Evolutionary conservation across 2,329 filamentous ascomycete species (phyloP), one percentile per base, ranked within the genome.

Genomic region (Aspergillus arachidicola): DNA sequence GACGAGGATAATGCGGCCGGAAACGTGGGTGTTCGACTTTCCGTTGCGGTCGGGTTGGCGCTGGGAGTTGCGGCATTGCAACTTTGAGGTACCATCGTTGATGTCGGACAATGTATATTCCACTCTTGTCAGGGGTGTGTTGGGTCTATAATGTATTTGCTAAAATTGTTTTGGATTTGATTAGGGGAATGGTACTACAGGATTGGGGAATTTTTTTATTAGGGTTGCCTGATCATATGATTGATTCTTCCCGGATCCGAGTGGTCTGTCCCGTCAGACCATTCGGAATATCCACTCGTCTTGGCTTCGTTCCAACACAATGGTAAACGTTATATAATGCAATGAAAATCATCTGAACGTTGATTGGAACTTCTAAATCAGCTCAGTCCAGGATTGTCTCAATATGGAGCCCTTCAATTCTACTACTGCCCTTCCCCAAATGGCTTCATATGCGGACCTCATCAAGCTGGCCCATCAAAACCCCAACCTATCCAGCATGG

Each of bases 401-500:
- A 63, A n/a, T 21, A 69, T 70, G 68, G 62, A 66, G 38, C 56
- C 51, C 23, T 38, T 64, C 34, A 71, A 69, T 61, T 58, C 64
- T 10, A 69, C 64, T 4, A 32, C 26, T 28, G 26, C 58, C 32
- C 45, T 64, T 10, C 58, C 56, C 28, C 65, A 78, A 68, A 78
- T 81, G 65, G 83, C 84, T 67, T 85, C 85, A 53, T 90, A 89
- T 78, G 87, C 85, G 84, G 84, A 82, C 71, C 84, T 87, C 60
- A 87, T 86, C 74, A 81, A 87, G 64, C 82, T 87, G 71, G 85
- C 89, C 38, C 84, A 87, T 71, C 86, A 86, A 84, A 94, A 96
- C 86, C 87, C 95, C 61, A 87, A 92, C 71, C 88, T 97, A 73
- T 96, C 92, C 80, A 84, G 91, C 70, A 82, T 88, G 74, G 94